Evolutionary conservation across 257 asterid species (phyloP).

Genomic region (Rubia yunnanensis): DNA sequence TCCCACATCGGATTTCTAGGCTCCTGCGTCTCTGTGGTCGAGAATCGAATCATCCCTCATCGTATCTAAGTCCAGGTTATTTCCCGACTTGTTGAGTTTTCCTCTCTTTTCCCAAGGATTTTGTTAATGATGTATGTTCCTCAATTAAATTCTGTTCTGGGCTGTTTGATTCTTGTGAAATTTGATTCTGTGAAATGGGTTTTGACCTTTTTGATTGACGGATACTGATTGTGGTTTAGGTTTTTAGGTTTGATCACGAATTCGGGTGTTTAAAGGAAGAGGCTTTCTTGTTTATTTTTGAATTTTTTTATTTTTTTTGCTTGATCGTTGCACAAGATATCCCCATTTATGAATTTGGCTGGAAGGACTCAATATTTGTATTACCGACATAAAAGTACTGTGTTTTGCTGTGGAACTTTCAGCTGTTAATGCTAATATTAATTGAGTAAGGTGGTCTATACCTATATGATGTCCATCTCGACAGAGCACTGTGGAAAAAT

Average conservation of each 20-base stretch:
- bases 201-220: slow-evolving; percentile 12
- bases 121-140: not conserved
- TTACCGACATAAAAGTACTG: not conserved
- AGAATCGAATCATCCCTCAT: slow-evolving; percentile 11
- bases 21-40: slow-evolving; percentile 17
- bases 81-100: not conserved
- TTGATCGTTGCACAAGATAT: not conserved
- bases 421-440: not conserved
- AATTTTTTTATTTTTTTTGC: not conserved
- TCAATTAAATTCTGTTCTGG: not conserved
- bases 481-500: not conserved
- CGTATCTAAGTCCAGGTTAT: slow-evolving; percentile 15
- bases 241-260: not conserved
- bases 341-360: not conserved
- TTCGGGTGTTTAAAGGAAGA: not conserved
- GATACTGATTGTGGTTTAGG: slow-evolving; percentile 1
- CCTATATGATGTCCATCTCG: not conserved
- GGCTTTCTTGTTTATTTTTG: slow-evolving; percentile 7
- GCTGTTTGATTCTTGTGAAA: not conserved
- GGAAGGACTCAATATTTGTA: slow-evolving; percentile 3
- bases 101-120: not conserved
- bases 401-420: not conserved
- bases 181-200: slow-evolving; percentile 6
- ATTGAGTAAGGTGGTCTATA: not conserved
- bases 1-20: slow-evolving; percentile 40